Evolutionary conservation across 805 yeast species (phyloP), one percentile per base, ranked within the genome.

Genomic region (Wickerhamiella azymoides): DNA sequence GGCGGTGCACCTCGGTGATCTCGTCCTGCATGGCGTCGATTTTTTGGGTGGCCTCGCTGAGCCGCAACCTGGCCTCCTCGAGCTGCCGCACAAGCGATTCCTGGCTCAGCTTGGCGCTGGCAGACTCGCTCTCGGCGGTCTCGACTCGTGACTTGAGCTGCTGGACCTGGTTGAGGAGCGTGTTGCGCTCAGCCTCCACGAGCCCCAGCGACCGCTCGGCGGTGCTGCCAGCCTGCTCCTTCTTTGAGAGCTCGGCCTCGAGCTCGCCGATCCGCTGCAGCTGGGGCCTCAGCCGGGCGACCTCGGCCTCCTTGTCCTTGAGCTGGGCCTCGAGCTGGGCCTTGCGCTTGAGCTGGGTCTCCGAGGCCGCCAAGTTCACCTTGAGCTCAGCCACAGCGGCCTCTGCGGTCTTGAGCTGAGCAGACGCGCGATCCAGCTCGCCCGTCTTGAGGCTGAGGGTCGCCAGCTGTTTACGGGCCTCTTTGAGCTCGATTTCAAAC

Each of bases 11-110:
- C 48, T 88, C 96, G 10, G 72, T 66, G n/a, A 89, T 63, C 57
- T 88, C 96, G 47, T 85, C 94, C 53, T 83, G 86, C 25, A 88
- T 59, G 1, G 76, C 72, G 47, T 82, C 86, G 18, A 74, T 67
- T 50, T 74, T 71, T 45, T 68, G 68, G 37, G 69, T 71, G 1
- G 77, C 66, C 54, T 92, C 97, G 49, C 73, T 73, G 35, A 78
- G 63, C 45, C 82, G 75, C 71, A 81, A 72, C 2, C 70, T 55
- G 41, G 57, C 52, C 49, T 56, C 65, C 40, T 60, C 65, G 18
- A 56, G 52, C 54, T 56, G 69, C 39, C 55, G 40, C 28, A 50
- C 54, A 49, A 54, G 48, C 10, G 52, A 43, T 10, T 55, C 57
- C 11, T 52, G 50, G 9, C 49, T 14, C 4, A 41, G 24, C 24